Percentiles rank a stretch among this genome's conserved stretches.
phyloP scores from a whole-genome alignment of 345 rosid genomes.

The Heritiera littoralis region DNA sequence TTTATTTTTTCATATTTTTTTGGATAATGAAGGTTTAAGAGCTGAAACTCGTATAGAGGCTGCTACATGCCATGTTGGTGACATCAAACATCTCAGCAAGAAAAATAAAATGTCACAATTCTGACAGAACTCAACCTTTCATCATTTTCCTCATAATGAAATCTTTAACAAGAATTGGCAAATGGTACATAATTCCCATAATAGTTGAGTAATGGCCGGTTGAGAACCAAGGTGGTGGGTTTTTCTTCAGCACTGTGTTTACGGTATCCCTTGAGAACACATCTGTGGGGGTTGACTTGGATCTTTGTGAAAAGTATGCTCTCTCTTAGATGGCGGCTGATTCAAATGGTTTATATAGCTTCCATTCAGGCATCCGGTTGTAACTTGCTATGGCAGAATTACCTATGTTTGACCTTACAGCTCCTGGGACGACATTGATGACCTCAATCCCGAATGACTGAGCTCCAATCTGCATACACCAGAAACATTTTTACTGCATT shows the following conservation, averaged over 20 bases:
- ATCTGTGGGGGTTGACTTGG: constrained; percentile 61
- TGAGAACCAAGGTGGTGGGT: constrained; percentile 83
- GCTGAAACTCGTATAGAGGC: not conserved
- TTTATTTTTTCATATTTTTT: not conserved
- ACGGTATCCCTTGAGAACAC: constrained; percentile 73
- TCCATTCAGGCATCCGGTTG: constrained; percentile 74
- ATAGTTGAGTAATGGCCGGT: constrained; percentile 60
- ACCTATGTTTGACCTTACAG: constrained; percentile 75
- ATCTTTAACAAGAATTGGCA: constrained; percentile 67
- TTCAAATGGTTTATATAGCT: constrained; percentile 71
- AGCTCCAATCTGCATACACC: constrained; percentile 70
- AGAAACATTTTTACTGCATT: not conserved
- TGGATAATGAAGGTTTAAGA: too few species aligned
- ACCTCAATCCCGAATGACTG: constrained; percentile 72
- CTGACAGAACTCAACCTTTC: constrained; percentile 36
- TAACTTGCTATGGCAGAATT: constrained; percentile 56
- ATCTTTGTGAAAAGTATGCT: constrained; percentile 55
- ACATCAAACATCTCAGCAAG: not conserved
- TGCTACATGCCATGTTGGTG: not conserved
- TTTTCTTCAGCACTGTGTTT: constrained; percentile 51
- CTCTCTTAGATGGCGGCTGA: constrained; percentile 54
- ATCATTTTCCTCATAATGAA: constrained; percentile 18
- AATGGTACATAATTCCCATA: constrained; percentile 55
- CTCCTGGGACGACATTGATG: constrained; percentile 77
- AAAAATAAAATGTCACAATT: not conserved